A percentile compares a stretch with the other conserved stretches of the same genome.
phyloP scores from a whole-genome alignment of 1,284 basidiomycete species.

The Leccinum fallax region DNA sequence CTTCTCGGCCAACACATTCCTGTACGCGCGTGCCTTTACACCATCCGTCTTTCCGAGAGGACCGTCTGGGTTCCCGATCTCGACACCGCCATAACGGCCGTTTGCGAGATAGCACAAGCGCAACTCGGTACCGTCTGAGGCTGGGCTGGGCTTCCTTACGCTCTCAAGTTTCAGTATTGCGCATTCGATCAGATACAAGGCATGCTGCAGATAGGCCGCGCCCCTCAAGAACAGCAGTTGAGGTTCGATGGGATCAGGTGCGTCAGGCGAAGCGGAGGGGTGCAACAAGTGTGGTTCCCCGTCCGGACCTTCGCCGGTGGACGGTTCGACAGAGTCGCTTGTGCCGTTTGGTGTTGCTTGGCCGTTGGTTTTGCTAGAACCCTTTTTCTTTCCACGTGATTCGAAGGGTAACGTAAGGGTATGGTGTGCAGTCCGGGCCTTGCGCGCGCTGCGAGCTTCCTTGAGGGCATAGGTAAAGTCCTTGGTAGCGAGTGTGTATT shows the following conservation, averaged over 20 bases:
- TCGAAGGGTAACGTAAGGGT: conserved; percentile 41
- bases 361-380: conserved; percentile 47
- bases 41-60: conserved; percentile 63
- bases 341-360: conserved; percentile 68
- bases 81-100: conserved; percentile 74
- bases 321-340: conserved; percentile 46
- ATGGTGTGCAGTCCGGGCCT: conserved; percentile 56
- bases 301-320: conserved; percentile 48
- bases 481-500: conserved; percentile 67
- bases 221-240: conserved; percentile 82
- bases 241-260: conserved; percentile 79
- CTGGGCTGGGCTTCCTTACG: conserved; percentile 54
- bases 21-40: conserved; percentile 64
- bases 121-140: conserved; percentile 66
- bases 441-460: conserved; percentile 69
- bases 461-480: conserved; percentile 79
- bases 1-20: conserved; percentile 51
- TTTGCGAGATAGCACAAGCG: conserved; percentile 71
- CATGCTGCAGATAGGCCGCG: conserved; percentile 76
- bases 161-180: conserved; percentile 69
- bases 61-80: conserved; percentile 73
- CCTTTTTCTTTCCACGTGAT: conserved; percentile 52
- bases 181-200: conserved; percentile 69
- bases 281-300: conserved; percentile 57
- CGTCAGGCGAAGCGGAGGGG: conserved; percentile 67